Percentiles rank a stretch among this genome's conserved stretches.
phyloP scores from a whole-genome alignment of 371 early-diverging fungal species.

The Mucor irregularis region DNA sequence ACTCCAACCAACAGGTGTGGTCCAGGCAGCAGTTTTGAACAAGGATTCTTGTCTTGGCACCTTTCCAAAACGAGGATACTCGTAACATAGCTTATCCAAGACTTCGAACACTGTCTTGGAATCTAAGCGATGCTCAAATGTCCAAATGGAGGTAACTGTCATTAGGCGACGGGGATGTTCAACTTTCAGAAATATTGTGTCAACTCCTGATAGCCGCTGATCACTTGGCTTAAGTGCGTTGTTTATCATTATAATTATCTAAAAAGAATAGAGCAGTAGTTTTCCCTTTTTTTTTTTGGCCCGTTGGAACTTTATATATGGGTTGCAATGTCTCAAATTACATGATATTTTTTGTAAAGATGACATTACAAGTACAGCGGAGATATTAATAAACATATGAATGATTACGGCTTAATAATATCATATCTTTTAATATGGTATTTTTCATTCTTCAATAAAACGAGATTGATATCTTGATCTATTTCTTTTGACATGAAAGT shows the following conservation, averaged over 20 bases:
- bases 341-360: neutral
- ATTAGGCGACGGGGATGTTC: constrained; percentile 36
- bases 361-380: neutral
- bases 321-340: constrained; percentile 3
- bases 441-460: neutral
- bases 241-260: neutral
- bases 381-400: neutral
- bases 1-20: constrained; percentile 13
- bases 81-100: constrained; percentile 21
- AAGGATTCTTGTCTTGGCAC: constrained; percentile 20
- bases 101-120: constrained; percentile 9
- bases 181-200: constrained; percentile 31
- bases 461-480: neutral
- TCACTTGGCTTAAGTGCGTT: too few relatives aligned
- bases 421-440: neutral
- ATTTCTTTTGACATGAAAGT: neutral
- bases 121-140: constrained; percentile 24
- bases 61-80: constrained; percentile 26
- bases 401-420: neutral
- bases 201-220: constrained; percentile 19
- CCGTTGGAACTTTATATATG: constrained; percentile 4
- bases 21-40: constrained; percentile 28
- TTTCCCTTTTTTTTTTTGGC: too few relatives aligned
- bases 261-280: neutral
- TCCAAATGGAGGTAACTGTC: constrained; percentile 38